Conservation (phyloP, 129 eudicot genomes). For the Heracleum sosnowskyi region DNA sequence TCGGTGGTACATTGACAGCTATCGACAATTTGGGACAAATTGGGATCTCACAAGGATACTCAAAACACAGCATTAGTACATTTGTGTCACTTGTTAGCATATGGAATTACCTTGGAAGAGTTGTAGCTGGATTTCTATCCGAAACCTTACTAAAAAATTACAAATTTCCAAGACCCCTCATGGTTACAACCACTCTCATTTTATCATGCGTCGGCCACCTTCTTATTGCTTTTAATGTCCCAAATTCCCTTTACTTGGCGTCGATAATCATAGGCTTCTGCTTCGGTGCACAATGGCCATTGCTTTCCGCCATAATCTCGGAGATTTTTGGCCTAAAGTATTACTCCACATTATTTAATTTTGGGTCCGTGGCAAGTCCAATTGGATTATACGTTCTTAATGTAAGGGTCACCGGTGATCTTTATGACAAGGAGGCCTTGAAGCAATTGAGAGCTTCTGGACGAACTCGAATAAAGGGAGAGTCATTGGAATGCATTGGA, state of each 20-base stretch:
- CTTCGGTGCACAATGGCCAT: constrained; percentile 95
- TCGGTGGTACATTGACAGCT: constrained; percentile 81
- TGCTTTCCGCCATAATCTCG: constrained; percentile 79
- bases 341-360: constrained; percentile 76
- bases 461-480: constrained; percentile 26
- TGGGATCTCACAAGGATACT: constrained; percentile 55
- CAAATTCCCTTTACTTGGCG: constrained; percentile 61
- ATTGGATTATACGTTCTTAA: constrained; percentile 63
- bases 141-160: constrained; percentile 50
- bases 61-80: constrained; percentile 48
- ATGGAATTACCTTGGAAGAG: constrained; percentile 86
- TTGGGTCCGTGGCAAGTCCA: constrained; percentile 85
- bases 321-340: constrained; percentile 83
- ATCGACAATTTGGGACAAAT: constrained; percentile 82
- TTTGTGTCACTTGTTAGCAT: constrained; percentile 82
- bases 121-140: constrained; percentile 58
- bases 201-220: constrained; percentile 70
- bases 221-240: constrained; percentile 59
- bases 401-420: constrained; percentile 62
- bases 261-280: constrained; percentile 83
- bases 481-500: constrained; percentile 58
- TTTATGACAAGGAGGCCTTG: constrained; percentile 64
- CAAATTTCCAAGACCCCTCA: constrained; percentile 61
- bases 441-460: constrained; percentile 54
- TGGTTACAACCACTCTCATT: constrained; percentile 57